Evolutionary conservation across 768 basidiomycete genomes (phyloP).

Genomic region (Leccinum uliginosum): DNA sequence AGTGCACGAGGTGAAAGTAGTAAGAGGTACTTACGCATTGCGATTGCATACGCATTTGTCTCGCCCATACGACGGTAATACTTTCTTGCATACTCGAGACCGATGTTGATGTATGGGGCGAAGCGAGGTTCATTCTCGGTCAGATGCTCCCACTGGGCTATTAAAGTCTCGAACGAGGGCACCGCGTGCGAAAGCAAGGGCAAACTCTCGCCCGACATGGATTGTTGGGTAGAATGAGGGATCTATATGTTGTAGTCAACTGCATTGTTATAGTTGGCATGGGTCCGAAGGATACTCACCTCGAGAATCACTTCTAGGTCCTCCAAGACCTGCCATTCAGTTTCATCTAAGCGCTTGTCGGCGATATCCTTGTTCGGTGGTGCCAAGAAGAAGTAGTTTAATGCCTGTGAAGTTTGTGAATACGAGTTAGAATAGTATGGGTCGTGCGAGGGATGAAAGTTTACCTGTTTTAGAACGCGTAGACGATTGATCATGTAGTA

Average conservation of each 20-base stretch:
- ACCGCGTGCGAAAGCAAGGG: not conserved
- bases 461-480: not conserved
- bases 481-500: conserved; percentile 32
- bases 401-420: not conserved
- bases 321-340: not conserved
- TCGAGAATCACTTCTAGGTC: not conserved
- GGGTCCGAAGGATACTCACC: not conserved
- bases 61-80: not conserved
- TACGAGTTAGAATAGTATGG: not conserved
- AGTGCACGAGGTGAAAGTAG: too few species aligned
- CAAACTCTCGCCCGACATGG: not conserved
- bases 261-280: not conserved
- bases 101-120: not conserved
- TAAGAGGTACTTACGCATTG: not conserved
- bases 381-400: not conserved
- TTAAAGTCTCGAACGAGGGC: not conserved
- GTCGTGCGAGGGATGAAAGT: not conserved
- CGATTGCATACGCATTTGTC: not conserved
- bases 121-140: not conserved
- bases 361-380: not conserved
- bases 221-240: not conserved
- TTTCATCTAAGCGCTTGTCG: not conserved
- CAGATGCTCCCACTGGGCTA: not conserved
- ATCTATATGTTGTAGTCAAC: not conserved
- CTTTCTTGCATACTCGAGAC: not conserved